Evolutionary conservation across 306 rosid species (phyloP), one percentile per base, ranked within the genome.

Genomic region (Betula pendula): DNA sequence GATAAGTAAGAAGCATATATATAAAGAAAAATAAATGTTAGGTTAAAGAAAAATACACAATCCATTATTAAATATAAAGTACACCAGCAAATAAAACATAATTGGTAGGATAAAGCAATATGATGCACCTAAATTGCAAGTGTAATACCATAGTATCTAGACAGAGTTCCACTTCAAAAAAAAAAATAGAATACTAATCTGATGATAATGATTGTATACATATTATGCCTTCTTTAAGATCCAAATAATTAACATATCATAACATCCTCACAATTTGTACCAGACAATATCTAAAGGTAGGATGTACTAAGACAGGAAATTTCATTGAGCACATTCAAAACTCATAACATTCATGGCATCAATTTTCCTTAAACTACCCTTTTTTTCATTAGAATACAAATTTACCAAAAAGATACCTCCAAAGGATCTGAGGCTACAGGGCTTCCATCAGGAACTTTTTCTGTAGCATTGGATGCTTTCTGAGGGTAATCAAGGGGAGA

Each of bases 341-440:
- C 51, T 7, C 48, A 38, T 38, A 80, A 22, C 56, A 59, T 22
- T 62, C 25, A 45, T 66, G 25, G 17, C 62, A 55, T 38, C n/a
- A 20, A 58, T 27, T 33, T 40, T 56, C 38, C 53, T 29, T 31
- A 66, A 58, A 75, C 24, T 24, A 60, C 55, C 20, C 11, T 71
- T n/a, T 7, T 7, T 40, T 43, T 48, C 12, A 31, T 6, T 24
- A 70, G 52, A 44, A 33, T 0, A 45, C 9, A 69, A 58, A 33
- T 25, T 15, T 14, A 9, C 20, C 25, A 45, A 78, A 44, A 11
- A 79, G 52, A 75, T 89, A 96, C 99, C 98, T 89, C 92, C 70
- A 83, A 45, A 48, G 97, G 91, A 81, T 91, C 93, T 79, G 87
- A 60, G 52, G 87, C 85, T 42, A 84, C 84, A 42, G 85, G 87